Evolutionary conservation across 495 filamentous ascomycete genomes (phyloP), one percentile per base, ranked within the genome.

Genomic region (Aspergillus ostianus): DNA sequence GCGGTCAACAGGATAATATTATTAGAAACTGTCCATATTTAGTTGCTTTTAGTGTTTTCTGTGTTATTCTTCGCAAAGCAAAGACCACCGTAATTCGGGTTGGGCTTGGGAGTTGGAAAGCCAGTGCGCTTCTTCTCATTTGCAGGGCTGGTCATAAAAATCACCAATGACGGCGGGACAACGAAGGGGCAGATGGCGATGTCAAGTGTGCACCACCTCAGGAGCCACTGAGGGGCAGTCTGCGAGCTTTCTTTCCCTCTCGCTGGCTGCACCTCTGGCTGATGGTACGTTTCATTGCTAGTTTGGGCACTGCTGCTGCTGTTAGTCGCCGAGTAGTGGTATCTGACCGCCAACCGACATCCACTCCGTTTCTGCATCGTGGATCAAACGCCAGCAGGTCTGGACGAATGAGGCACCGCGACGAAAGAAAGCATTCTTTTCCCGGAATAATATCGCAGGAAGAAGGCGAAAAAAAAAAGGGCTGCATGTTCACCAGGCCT

Each of bases 241-340:
- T 41, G 36, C 2, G 23, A 26, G 36, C 10, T 5, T 41, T 41
- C 12, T 10, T 41, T 17, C 12, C 36, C 36, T 41, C 2, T 41
- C 36, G 36, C 36, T 41, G 36, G 41, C 53, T 65, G 54, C 56
- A 27, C 49, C 27, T 56, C 56, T 57, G 59, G 57, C 53, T 51
- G 56, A 66, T 60, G 57, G 60, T 47, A 41, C 57, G 59, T 60
- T 58, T 59, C 29, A 61, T 64, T 65, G 61, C 63, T 65, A 62
- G 54, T 63, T 69, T 66, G 67, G 67, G 67, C 64, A 69, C 62
- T 53, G 66, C 57, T 69, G 67, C 67, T 64, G 66, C 61, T 66
- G 62, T 51, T 66, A 66, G 63, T 69, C 61, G 62, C 63, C 54
- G 60, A 56, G 59, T 47, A 56, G 64, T 58, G 64, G 53, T 57